These are phyloP conservation scores for Trichoderma gamsii DNA, from an alignment of 495 filamentous ascomycete genomes.

Conservation along the genomic window DNA sequence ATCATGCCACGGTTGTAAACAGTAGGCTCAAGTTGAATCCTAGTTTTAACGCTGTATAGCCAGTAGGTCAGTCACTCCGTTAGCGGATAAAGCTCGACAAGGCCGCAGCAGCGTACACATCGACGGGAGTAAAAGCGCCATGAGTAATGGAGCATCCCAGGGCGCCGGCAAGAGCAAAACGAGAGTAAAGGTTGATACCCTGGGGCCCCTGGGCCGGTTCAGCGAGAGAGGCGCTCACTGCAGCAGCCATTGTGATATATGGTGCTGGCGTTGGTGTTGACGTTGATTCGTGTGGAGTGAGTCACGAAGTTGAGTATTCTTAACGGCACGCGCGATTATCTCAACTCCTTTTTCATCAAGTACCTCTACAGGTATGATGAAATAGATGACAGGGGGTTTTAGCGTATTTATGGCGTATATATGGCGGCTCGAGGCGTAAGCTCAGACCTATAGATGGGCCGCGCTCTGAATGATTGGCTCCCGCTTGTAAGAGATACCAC, in stretches of 20 bases:
- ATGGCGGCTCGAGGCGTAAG: too few relatives aligned
- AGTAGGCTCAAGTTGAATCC: conserved; percentile 84
- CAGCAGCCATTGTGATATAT: background rate
- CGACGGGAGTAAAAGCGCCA: conserved; percentile 84
- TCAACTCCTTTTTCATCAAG: too few relatives aligned
- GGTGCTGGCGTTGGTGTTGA: background rate
- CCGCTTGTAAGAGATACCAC: too few relatives aligned
- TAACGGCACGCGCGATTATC: too few relatives aligned
- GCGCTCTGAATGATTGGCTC: too few relatives aligned
- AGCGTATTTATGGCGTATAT: too few relatives aligned
- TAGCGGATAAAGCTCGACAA: background rate
- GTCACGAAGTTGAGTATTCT: too few relatives aligned
- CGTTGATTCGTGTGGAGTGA: too few relatives aligned
- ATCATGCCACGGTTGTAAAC: conserved; percentile 89
- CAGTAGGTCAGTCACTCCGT: background rate
- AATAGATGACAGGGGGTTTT: too few relatives aligned
- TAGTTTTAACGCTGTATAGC: conserved; percentile 77
- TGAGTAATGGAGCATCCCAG: conserved; percentile 93
- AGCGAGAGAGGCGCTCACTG: conserved; percentile 19
- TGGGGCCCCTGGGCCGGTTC: conserved; percentile 28
- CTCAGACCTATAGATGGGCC: too few relatives aligned
- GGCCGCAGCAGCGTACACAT: conserved; percentile 68
- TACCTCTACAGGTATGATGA: too few relatives aligned
- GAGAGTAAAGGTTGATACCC: conserved; percentile 59
- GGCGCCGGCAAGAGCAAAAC: conserved; percentile 89